A percentile compares a stretch with the other conserved stretches of the same genome.
phyloP scores from a whole-genome alignment of 192 early-diverging fungal genomes.

The Backusella sp. region DNA sequence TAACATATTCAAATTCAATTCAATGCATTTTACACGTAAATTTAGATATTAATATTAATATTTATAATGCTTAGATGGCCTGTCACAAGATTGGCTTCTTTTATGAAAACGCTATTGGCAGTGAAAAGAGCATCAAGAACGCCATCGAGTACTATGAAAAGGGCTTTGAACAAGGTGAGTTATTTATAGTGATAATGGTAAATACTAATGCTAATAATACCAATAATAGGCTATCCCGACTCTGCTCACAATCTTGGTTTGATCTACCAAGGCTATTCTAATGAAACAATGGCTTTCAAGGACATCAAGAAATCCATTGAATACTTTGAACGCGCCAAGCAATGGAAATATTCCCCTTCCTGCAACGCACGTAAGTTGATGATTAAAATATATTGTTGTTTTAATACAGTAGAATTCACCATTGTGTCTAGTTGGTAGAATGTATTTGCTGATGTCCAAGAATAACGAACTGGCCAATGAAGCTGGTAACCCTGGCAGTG shows the following conservation, averaged over 20 bases:
- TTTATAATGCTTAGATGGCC: slow-evolving; percentile 40
- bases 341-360: slow-evolving; percentile 46
- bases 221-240: slow-evolving; percentile 44
- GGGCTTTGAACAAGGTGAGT: slow-evolving; percentile 45
- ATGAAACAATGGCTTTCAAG: slow-evolving; percentile 23
- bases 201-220: too few relatives aligned
- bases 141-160: slow-evolving; percentile 46
- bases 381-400: background rate
- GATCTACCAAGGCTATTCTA: slow-evolving; percentile 46
- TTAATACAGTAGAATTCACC: background rate
- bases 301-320: slow-evolving; percentile 38
- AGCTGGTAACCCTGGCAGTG: slow-evolving; percentile 30
- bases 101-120: slow-evolving; percentile 46
- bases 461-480: slow-evolving; percentile 26
- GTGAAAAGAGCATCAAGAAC: slow-evolving; percentile 29
- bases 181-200: background rate
- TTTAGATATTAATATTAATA: background rate
- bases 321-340: slow-evolving; percentile 42
- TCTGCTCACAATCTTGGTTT: slow-evolving; percentile 53
- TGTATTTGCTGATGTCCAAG: slow-evolving; percentile 39
- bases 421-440: slow-evolving; percentile 34
- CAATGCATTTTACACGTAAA: background rate
- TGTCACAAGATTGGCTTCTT: slow-evolving; percentile 51
- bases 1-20: background rate
- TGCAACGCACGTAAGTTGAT: slow-evolving; percentile 40